These are phyloP conservation scores for Juncus effusus DNA, from an alignment of 176 grass and related monocot genomes.

Conservation along the genomic window DNA sequence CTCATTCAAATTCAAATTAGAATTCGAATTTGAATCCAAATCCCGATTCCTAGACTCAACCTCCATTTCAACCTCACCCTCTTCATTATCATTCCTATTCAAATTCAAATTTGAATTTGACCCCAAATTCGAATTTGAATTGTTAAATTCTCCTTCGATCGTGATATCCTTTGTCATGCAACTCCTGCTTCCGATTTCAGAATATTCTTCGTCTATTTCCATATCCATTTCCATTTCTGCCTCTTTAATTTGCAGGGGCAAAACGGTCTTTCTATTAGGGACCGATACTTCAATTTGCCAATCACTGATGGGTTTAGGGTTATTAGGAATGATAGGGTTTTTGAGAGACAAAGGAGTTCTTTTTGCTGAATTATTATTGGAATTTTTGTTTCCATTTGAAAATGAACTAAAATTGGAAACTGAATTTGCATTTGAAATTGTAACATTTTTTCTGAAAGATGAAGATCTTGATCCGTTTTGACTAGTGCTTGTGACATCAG, in stretches of 20 bases:
- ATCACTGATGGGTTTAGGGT: slow-evolving; percentile 46
- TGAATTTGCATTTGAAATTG: slow-evolving; percentile 18
- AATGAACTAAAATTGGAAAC: slow-evolving; percentile 22
- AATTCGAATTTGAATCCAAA: slow-evolving; percentile 63
- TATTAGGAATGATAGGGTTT: slow-evolving; percentile 45
- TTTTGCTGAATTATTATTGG: slow-evolving; percentile 52
- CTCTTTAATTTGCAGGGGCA: slow-evolving; percentile 35
- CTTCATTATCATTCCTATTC: slow-evolving; percentile 18
- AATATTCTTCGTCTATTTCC: slow-evolving; percentile 55
- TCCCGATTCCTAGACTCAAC: slow-evolving; percentile 30
- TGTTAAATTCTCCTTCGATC: slow-evolving; percentile 38
- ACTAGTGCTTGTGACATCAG: slow-evolving; percentile 58
- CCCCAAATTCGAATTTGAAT: slow-evolving; percentile 28
- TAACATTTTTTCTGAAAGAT: slow-evolving; percentile 59
- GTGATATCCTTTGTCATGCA: slow-evolving; percentile 73
- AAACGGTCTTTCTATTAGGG: slow-evolving; percentile 48
- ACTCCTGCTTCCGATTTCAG: slow-evolving; percentile 71
- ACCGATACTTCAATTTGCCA: slow-evolving; percentile 89
- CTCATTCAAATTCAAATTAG: slow-evolving; percentile 57
- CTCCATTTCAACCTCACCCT: slow-evolving; percentile 23
- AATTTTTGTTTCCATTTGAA: slow-evolving; percentile 56
- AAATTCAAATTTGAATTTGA: slow-evolving; percentile 32
- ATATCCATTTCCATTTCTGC: slow-evolving; percentile 29
- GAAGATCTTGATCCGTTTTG: slow-evolving; percentile 65
- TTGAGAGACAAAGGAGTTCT: slow-evolving; percentile 71